These are phyloP conservation scores for Leccinum disarticulatum DNA, from an alignment of 768 basidiomycete species.

Conservation along the genomic window DNA sequence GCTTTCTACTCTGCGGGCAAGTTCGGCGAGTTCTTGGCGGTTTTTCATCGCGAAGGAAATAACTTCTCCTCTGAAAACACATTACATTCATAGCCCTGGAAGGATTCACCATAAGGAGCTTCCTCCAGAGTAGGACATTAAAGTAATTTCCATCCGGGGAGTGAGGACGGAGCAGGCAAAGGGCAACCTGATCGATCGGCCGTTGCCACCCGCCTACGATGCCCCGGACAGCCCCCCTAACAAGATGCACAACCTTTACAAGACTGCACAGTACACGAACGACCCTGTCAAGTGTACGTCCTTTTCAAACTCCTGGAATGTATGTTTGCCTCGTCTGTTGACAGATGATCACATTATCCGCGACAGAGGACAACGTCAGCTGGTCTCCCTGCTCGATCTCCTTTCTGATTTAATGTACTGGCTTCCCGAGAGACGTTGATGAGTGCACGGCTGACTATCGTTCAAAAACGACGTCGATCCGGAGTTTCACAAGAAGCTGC, in stretches of 20 bases:
- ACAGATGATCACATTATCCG: not conserved
- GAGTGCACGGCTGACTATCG: too few species aligned
- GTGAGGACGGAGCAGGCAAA: conserved; percentile 24
- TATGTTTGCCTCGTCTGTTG: not conserved
- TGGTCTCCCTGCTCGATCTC: too few species aligned
- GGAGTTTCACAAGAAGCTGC: conserved; percentile 8
- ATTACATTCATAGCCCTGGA: conserved; percentile 23
- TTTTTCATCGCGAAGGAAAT: too few species aligned
- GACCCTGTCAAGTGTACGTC: conserved; percentile 17
- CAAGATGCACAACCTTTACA: conserved; percentile 12
- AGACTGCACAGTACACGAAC: not conserved
- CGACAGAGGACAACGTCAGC: too few species aligned
- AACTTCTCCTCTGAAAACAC: not conserved
- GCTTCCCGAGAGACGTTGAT: too few species aligned
- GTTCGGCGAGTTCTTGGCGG: conserved; percentile 13
- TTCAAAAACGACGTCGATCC: conserved; percentile 8
- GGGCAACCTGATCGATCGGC: conserved; percentile 14
- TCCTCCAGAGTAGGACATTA: conserved; percentile 28
- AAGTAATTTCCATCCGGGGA: conserved; percentile 17
- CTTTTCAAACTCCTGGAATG: not conserved
- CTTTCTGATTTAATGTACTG: too few species aligned
- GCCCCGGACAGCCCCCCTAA: conserved; percentile 15
- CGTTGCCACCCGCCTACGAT: conserved; percentile 18
- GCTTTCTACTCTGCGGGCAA: conserved; percentile 24
- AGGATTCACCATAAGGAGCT: conserved; percentile 27